phyloP scores from a whole-genome alignment of 2,329 filamentous ascomycete species.

The Nothopassalora personata region DNA sequence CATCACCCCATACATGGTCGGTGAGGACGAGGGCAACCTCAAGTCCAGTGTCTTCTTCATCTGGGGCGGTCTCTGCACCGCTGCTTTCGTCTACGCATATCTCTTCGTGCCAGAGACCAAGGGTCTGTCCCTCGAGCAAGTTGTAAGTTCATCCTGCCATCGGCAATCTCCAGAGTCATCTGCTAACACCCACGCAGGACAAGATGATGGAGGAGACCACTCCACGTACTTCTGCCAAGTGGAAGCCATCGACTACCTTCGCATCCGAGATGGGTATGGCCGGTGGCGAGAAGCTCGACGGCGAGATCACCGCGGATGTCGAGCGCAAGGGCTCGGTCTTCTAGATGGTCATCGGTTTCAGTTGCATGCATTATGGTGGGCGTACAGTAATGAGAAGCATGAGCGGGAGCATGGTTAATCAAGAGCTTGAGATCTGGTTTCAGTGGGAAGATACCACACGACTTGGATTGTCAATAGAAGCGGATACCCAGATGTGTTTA shows the following conservation, averaged over 20 bases:
- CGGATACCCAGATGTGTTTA: background rate
- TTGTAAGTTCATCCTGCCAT: constrained; percentile 34
- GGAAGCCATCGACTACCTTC: constrained; percentile 39
- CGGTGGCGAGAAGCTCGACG: constrained; percentile 29
- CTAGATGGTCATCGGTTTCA: constrained; percentile 17
- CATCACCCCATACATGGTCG: constrained; percentile 62
- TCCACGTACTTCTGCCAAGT: constrained; percentile 69
- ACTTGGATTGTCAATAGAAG: background rate
- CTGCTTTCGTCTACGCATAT: constrained; percentile 45
- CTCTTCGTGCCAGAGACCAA: constrained; percentile 72
- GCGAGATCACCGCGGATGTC: constrained; percentile 27
- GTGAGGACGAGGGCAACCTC: constrained; percentile 50
- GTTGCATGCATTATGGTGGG: constrained; percentile 12
- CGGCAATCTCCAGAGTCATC: background rate
- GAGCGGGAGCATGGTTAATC: constrained; percentile 1
- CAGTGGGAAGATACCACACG: background rate
- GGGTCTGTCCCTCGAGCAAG: constrained; percentile 75
- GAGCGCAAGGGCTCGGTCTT: constrained; percentile 34
- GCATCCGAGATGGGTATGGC: constrained; percentile 31
- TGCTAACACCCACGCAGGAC: constrained; percentile 40
- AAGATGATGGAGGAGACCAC: constrained; percentile 85
- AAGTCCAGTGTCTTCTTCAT: constrained; percentile 41
- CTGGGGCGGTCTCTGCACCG: constrained; percentile 49
- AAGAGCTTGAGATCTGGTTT: constrained; percentile 1
- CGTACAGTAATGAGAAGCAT: constrained; percentile 2